phyloP scores from a whole-genome alignment of 1,139 yeast genomes.

The Wickerhamomyces sp. region DNA sequence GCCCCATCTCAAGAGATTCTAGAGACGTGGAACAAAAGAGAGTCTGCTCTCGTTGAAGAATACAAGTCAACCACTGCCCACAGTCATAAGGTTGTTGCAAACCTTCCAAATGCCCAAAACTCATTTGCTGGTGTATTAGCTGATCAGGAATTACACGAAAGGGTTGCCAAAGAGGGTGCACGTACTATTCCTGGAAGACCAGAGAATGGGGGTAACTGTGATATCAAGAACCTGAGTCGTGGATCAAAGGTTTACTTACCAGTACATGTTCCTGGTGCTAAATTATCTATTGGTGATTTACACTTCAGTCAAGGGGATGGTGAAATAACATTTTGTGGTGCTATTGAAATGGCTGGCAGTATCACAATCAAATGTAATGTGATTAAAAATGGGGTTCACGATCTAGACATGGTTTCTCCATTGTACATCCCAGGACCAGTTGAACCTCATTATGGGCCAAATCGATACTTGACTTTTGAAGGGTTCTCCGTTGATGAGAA shows the following conservation, averaged over 20 bases:
- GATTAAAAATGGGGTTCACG: slow-evolving; percentile 38
- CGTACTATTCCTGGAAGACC: slow-evolving; percentile 49
- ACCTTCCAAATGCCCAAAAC: slow-evolving; percentile 33
- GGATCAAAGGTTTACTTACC: slow-evolving; percentile 47
- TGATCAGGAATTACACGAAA: slow-evolving; percentile 24
- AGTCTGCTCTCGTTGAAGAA: slow-evolving; percentile 28
- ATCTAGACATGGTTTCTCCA: slow-evolving; percentile 38
- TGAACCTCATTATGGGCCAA: slow-evolving; percentile 40
- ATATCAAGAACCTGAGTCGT: slow-evolving; percentile 42
- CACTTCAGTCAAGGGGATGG: slow-evolving; percentile 52
- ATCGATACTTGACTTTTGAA: slow-evolving; percentile 45
- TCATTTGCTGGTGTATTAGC: slow-evolving; percentile 37
- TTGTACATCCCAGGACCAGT: slow-evolving; percentile 46
- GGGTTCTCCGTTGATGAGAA: slow-evolving; percentile 45
- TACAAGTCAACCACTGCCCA: slow-evolving; percentile 28
- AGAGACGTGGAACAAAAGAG: slow-evolving; percentile 41
- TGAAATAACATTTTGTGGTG: slow-evolving; percentile 49
- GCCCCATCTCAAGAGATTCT: slow-evolving; percentile 41
- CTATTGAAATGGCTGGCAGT: slow-evolving; percentile 47
- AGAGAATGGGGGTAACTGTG: slow-evolving; percentile 50
- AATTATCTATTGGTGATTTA: slow-evolving; percentile 42
- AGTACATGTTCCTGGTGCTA: slow-evolving; percentile 42
- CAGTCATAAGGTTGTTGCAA: slow-evolving; percentile 32
- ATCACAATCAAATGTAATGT: slow-evolving; percentile 37
- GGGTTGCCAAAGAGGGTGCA: slow-evolving; percentile 39